Evolutionary conservation across 176 grass and related monocot species (phyloP).

Genomic region (bread wheat (Triticum aestivum)): IWGSC_CS_RefSeq_v2.1 NC_057804.1:48131627-48132126

Average conservation of each 20-base stretch:
- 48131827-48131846: not conserved
- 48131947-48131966: not conserved
- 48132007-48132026: constrained; percentile 30
- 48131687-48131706: not conserved
- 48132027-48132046: constrained; percentile 69
- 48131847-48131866: constrained; percentile 6
- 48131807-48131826: not conserved
- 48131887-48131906: not conserved
- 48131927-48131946: not conserved
- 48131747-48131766: not conserved
- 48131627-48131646: not conserved
- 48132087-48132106: constrained; percentile 89
- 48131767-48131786: not conserved
- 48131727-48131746: not conserved
- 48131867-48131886: not conserved
- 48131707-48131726: not conserved
- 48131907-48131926: not conserved
- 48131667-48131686: not conserved
- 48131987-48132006: constrained; percentile 41
- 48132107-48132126: constrained; percentile 37
- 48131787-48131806: not conserved
- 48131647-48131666: not conserved
- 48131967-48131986: constrained; percentile 56
- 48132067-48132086: constrained; percentile 51
- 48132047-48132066: constrained; percentile 57